Evolutionary conservation across 2,329 filamentous ascomycete genomes (phyloP).

Genomic region (Ophiostoma himal-ulmi): DNA sequence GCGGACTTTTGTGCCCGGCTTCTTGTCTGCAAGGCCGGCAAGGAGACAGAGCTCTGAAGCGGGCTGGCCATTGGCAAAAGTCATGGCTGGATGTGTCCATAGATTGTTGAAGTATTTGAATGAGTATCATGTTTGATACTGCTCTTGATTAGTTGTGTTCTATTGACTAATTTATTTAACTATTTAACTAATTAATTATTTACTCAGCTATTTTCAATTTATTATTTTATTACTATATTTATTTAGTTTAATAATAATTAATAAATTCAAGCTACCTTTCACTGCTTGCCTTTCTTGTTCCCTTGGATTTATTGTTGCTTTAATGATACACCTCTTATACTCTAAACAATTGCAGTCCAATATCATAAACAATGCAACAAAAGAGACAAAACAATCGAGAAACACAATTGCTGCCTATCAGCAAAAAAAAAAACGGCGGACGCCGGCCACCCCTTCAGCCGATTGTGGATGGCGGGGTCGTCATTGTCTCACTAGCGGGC

Average conservation of each 20-base stretch:
- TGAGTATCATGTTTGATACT: too few species aligned
- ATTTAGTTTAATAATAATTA: not conserved
- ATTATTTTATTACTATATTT: not conserved
- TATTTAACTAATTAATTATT: too few species aligned
- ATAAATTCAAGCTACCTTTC: not conserved
- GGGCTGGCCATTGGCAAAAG: constrained; percentile 29
- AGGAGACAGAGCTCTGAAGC: constrained; percentile 62
- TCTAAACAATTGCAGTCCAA: not conserved
- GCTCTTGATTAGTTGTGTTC: too few species aligned
- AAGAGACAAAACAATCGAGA: not conserved
- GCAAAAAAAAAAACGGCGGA: not conserved
- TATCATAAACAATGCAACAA: not conserved
- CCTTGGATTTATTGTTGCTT: too few species aligned
- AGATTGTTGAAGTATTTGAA: not conserved
- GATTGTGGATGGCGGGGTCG: constrained; percentile 7
- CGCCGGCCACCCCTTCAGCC: not conserved
- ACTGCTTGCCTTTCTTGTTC: too few species aligned
- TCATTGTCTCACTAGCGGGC: not conserved
- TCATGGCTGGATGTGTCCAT: not conserved
- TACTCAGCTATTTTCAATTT: too few species aligned
- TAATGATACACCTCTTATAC: too few species aligned
- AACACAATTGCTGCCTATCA: too few species aligned
- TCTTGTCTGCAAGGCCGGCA: constrained; percentile 48
- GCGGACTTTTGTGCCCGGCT: constrained; percentile 70
- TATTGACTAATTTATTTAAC: too few species aligned